These are phyloP conservation scores for Stellera chamaejasme DNA, from an alignment of 345 rosid species.

Conservation along the genomic window DNA sequence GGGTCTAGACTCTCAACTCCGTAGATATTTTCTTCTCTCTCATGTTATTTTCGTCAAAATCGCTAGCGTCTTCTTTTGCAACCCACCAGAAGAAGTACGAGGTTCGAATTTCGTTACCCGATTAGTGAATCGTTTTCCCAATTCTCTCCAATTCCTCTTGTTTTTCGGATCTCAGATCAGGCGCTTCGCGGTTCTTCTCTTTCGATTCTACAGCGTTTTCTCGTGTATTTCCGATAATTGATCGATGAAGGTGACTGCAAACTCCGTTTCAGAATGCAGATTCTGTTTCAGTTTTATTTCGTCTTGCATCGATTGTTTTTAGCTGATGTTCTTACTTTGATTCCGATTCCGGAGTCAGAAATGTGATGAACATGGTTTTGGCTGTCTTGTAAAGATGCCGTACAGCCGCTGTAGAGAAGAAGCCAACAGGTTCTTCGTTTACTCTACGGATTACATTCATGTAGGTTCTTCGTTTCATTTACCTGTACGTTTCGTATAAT, in stretches of 20 bases:
- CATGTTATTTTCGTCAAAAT: not conserved
- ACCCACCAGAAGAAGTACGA: conserved; percentile 2
- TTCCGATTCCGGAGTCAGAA: not conserved
- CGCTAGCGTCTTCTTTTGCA: not conserved
- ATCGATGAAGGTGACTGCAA: conserved; percentile 1
- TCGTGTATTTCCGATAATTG: conserved; percentile 5
- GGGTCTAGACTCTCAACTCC: not conserved
- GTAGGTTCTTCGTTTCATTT: not conserved
- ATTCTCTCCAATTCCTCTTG: not conserved
- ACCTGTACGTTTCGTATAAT: not conserved
- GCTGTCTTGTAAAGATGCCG: conserved; percentile 15
- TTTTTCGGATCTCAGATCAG: not conserved
- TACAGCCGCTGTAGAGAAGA: conserved; percentile 13
- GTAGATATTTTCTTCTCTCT: conserved; percentile 20
- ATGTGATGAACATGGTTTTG: conserved; percentile 1
- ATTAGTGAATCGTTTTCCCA: not conserved
- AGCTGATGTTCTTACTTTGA: not conserved
- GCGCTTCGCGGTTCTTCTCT: conserved; percentile 2
- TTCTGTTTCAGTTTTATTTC: conserved; percentile 3
- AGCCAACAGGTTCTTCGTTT: conserved; percentile 3
- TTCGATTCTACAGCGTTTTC: not conserved
- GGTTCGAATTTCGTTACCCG: conserved; percentile 1
- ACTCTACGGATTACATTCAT: not conserved
- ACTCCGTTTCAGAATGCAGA: conserved; percentile 1
- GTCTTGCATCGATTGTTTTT: conserved; percentile 6